A percentile compares a stretch with the other conserved stretches of the same genome.
Conservation (phyloP, 2,329 filamentous ascomycete species). For the Claviceps fusiformis region DNA sequence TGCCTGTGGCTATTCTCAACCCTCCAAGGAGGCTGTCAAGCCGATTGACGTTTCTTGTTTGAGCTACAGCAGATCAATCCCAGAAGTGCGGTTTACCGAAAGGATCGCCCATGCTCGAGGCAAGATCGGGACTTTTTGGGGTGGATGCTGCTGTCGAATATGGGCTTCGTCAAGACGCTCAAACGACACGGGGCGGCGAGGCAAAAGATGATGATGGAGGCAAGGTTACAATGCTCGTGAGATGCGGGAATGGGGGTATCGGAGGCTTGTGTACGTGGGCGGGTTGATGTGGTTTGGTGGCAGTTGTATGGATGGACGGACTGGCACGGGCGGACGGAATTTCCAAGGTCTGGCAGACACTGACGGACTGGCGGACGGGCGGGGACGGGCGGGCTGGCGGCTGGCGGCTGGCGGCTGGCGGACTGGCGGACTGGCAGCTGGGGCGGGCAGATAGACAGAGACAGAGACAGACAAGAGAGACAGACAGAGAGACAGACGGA, state of each 20-base stretch:
- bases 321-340: background rate
- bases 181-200: background rate
- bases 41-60: background rate
- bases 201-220: background rate
- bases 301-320: background rate
- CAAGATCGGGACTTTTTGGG: background rate
- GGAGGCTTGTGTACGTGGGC: background rate
- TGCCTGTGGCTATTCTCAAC: background rate
- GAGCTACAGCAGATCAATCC: background rate
- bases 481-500: too few relatives aligned
- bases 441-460: too few relatives aligned
- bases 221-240: background rate
- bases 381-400: too few relatives aligned
- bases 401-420: too few relatives aligned
- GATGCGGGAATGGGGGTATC: background rate
- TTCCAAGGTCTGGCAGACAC: background rate
- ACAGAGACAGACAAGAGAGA: too few relatives aligned
- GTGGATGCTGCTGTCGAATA: background rate
- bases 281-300: background rate
- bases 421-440: too few relatives aligned
- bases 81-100: background rate
- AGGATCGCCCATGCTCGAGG: background rate
- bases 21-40: background rate
- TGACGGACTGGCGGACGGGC: too few relatives aligned
- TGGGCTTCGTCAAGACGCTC: background rate